Base-by-base conservation (phyloP, 148 eudicot species). In the Pharnaceum exiguum region DNA sequence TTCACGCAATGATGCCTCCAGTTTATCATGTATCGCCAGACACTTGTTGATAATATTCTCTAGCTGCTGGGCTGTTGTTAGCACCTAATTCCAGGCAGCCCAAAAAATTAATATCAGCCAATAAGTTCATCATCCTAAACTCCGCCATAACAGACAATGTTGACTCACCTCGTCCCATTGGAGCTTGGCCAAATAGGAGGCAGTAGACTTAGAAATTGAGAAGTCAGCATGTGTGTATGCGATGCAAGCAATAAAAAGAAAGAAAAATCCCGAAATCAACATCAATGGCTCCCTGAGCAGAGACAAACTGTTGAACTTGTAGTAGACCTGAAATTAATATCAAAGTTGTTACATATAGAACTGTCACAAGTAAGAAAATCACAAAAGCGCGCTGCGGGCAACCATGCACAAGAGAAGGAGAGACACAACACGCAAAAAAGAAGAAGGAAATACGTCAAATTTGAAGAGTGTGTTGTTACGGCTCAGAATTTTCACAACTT, bases 111-210 rank as follows among this genome's bases (percentile, higher is more conserved):
- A 48, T 30, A 42, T 21, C 13, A 4, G n/a, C 11, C 10, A 45
- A n/a, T 38, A 35, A 21, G 10, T 22, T 30, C 22, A 15, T 18
- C 21, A 26, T 21, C 19, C 36, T 5, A 13, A 52, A 52, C 16
- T 10, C 28, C 12, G 46, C 19, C 17, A 53, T 35, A 24, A 17
- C 36, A 35, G n/a, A 57, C 2, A 11, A 4, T 36, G 30, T 12
- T 15, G 18, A 40, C 75, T 17, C 60, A 85, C 99, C 99, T 93
- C 99, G 55, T 93, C 99, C 96, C 90, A 81, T 67, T 93, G 99
- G 69, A 83, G 76, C 67, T 76, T 85, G 35, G 99, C 99, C 60
- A 93, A 37, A 62, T 93, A 93, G 57, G 96, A 88, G 57, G 96
- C 69, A 59, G 99, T 85, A 10, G 89, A 74, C 70, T 93, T 93